These are phyloP conservation scores for Brasenia schreberi DNA, from an alignment of 164 flowering plant genomes.

Conservation along the genomic window DNA sequence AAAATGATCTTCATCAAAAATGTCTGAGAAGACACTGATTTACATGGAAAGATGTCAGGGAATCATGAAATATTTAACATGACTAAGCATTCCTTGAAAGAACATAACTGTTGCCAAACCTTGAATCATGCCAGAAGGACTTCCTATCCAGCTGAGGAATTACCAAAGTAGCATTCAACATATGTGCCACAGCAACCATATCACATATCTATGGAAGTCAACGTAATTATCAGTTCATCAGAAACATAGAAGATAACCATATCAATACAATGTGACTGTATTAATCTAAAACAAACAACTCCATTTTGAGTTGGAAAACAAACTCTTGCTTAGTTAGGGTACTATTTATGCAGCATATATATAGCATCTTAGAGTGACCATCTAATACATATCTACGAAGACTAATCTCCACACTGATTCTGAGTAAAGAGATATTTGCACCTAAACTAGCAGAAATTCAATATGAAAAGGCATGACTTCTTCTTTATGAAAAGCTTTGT, in stretches of 20 bases:
- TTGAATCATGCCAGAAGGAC: conserved; percentile 92
- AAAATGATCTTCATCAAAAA: conserved; percentile 83
- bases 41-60: background rate
- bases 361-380: no score
- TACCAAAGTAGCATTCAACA: conserved; percentile 93
- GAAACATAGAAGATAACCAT: background rate
- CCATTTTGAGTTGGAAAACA: no score
- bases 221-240: background rate
- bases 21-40: conserved; percentile 68
- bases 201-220: conserved; percentile 53
- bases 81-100: background rate
- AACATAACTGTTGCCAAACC: conserved; percentile 27
- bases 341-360: no score
- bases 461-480: no score
- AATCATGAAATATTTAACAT: background rate
- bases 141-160: conserved; percentile 84
- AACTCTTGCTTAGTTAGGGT: no score
- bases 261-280: no score
- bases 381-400: no score
- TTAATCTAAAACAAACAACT: no score
- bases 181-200: conserved; percentile 94
- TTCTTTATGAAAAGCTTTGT: no score
- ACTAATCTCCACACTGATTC: no score
- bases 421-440: no score
- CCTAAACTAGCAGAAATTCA: no score